phyloP scores from a whole-genome alignment of 495 filamentous ascomycete genomes.

The Penicillium manginii region DNA sequence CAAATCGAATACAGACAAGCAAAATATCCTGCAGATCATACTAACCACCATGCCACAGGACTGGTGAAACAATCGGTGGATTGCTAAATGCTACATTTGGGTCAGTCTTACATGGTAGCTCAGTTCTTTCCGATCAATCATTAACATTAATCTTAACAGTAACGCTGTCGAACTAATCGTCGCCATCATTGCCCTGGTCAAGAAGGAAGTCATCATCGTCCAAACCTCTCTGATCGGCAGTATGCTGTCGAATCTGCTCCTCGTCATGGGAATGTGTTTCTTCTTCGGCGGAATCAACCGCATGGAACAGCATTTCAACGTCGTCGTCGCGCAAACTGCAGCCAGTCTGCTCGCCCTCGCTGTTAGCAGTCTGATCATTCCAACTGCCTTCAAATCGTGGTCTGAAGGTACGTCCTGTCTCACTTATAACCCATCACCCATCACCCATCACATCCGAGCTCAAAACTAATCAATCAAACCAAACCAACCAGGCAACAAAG shows the following conservation, averaged over 20 bases:
- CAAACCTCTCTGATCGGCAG: constrained; percentile 90
- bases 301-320: constrained; percentile 86
- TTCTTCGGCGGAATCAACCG: constrained; percentile 84
- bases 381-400: constrained; percentile 78
- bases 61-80: constrained; percentile 83
- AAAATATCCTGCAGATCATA: neutral
- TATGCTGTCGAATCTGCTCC: constrained; percentile 88
- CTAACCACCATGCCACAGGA: constrained; percentile 27
- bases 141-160: constrained; percentile 22
- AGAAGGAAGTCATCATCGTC: constrained; percentile 80
- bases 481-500: constrained; percentile 17
- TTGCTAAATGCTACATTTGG: constrained; percentile 88
- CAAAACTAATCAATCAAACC: neutral
- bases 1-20: neutral
- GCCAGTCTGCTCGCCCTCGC: constrained; percentile 79
- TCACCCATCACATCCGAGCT: neutral
- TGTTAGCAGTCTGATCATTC: constrained; percentile 81
- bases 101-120: constrained; percentile 45
- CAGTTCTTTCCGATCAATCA: neutral
- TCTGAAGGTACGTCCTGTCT: constrained; percentile 34
- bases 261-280: constrained; percentile 94
- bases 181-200: constrained; percentile 75
- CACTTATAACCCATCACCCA: neutral
- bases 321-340: constrained; percentile 90
- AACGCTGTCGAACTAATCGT: constrained; percentile 95